Base-by-base conservation (phyloP, 768 basidiomycete species). In the Tulasnella sp. region DNA sequence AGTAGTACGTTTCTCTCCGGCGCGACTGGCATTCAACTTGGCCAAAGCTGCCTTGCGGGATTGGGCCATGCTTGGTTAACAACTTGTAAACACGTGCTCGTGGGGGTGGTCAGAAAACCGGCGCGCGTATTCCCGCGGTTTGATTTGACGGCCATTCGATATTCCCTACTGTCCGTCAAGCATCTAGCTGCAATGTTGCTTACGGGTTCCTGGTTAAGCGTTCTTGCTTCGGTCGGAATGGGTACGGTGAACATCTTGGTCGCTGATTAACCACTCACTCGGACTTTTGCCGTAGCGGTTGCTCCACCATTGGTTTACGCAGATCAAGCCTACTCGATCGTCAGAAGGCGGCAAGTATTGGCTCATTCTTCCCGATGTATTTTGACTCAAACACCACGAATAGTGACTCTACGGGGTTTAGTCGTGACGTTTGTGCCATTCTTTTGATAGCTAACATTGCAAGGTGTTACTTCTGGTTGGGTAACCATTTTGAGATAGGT, bases 401-500 rank as follows among this genome's bases (percentile, higher is more conserved):
- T 53, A 90, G 88, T 69, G 85, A 90, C 63, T 77, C 87, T 4
- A 84, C 84, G 37, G 88, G 88, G 2, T 91, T 91, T 66, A 53
- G 88, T 54, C 78, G 79, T 65, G 88, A 91, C 66, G 81, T 90
- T 52, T 89, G 86, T 65, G 88, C 84, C 6, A 89, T 91, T 58
- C 70, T 91, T 81, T 58, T 86, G 59, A 68, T 71, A 69, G 58
- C 61, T 31, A 91, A 91, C 68, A 87, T 90, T 52, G 83, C 84
- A 23, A 76, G 88, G 65, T 91, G 88, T 68, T 91, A 89, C 74
- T 91, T 90, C 70, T 91, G 88, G 88, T 70, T 91, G 34, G 88
- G 88, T 55, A 73, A 82, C 36, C 84, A 65, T 51, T 91, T 88
- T 67, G 88, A 90, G 70, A 69, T 76, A 43, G 61, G 61, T 62